phyloP scores from a whole-genome alignment of 1,284 basidiomycete species.

The Malassezia psittaci region DNA sequence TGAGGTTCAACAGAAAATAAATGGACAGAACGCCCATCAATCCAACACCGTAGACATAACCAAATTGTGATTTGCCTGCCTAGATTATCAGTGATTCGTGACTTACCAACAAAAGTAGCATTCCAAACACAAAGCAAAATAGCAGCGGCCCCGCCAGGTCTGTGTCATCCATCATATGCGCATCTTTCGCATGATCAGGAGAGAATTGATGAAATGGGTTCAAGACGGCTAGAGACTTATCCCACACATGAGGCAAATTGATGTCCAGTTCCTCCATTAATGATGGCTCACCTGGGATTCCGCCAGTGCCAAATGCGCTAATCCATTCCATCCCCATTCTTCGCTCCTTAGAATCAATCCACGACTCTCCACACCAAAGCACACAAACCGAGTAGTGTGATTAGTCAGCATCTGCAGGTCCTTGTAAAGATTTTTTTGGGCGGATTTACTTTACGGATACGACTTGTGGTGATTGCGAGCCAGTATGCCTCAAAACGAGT shows the following conservation, averaged over 20 bases:
- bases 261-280: constrained; percentile 67
- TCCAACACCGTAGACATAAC: constrained; percentile 96
- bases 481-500: constrained; percentile 47
- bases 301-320: constrained; percentile 44
- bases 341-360: no score
- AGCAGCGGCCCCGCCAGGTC: constrained; percentile 92
- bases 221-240: constrained; percentile 86
- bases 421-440: no score
- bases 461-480: background rate
- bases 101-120: constrained; percentile 31
- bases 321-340: constrained; percentile 13
- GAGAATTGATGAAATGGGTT: constrained; percentile 72
- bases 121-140: constrained; percentile 67
- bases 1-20: constrained; percentile 89
- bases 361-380: no score
- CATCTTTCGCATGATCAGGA: constrained; percentile 53
- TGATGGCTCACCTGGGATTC: constrained; percentile 43
- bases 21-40: constrained; percentile 86
- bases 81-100: constrained; percentile 45
- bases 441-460: no score
- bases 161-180: constrained; percentile 97
- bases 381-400: no score
- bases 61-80: constrained; percentile 97
- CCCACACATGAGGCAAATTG: constrained; percentile 88
- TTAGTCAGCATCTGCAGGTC: no score